Evolutionary conservation across 2,329 filamentous ascomycete species (phyloP), one percentile per base, ranked within the genome.

Genomic region (Zymoseptoria pseudotritici): DNA sequence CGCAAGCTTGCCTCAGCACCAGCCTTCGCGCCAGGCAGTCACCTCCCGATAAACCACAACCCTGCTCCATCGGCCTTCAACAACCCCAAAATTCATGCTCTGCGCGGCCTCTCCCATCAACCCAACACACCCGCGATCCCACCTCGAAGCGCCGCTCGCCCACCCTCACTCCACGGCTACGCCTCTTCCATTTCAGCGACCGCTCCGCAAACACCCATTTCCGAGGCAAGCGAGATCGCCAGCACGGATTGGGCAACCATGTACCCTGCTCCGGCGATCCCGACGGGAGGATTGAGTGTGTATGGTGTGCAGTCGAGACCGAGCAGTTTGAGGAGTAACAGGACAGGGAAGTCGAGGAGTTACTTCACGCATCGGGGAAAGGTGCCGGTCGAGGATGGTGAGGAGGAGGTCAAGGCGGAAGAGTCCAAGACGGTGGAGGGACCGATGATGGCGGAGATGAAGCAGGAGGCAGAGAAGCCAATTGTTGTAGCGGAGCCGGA

Each of bases 321-420:
- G 36, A n/a, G 36, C 36, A 46, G 36, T 17, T 4, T 46, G 36
- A 46, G 36, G 36, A 46, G 36, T 4, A 46, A n/a, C 17, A 46
- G 13, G 36, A 13, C 55, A 46, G 59, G 52, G 22, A 69, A 67
- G 57, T 61, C 66, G 11, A 65, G 67, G 6, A 66, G 62, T 24
- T 69, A 69, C 60, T 71, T 71, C 56, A 69, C 67, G 1, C 69
- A 72, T 56, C 66, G 59, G 20, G 69, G 68, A 53, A 62, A 63
- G 24, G 59, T 69, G 24, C 62, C 65, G 4, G 61, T 70, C 53
- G 62, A 65, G 26, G 21, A 56, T 17, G 56, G 53, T 49, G 60
- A 53, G 10, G 29, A 29, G 19, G 31, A 56, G n/a, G 17, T 50
- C n/a, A 58, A 55, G 53, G 54, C 54, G 11, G 51, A 55, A 24